Evolutionary conservation across 108 stramenopile species (phyloP).

Genomic region (Mayamaea pseudoterrestris): DNA sequence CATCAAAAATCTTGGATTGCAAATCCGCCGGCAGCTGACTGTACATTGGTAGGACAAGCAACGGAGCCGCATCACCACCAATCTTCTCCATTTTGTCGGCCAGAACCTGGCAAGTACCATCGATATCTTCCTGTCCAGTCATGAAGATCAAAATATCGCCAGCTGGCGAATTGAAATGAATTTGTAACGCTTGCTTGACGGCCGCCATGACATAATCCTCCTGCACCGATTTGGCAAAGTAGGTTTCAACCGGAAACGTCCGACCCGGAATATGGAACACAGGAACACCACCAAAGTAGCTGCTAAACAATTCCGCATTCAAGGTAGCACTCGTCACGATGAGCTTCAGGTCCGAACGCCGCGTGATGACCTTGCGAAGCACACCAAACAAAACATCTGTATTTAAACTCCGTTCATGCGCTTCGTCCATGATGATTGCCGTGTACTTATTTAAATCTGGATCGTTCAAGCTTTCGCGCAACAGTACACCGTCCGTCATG

Average conservation of each 20-base stretch:
- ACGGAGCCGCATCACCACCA: constrained; percentile 77
- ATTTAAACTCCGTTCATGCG: constrained; percentile 92
- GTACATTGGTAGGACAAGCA: constrained; percentile 97
- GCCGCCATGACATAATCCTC: constrained; percentile 99
- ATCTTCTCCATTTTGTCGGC: constrained; percentile 86
- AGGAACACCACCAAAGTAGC: constrained; percentile 95
- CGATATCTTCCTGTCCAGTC: constrained; percentile 99
- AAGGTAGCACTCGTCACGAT: constrained; percentile 98
- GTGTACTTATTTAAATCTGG: constrained; percentile 91
- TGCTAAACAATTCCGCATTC: constrained; percentile 87
- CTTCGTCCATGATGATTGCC: constrained; percentile 95
- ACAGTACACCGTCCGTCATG: constrained; percentile 96
- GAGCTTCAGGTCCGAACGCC: constrained; percentile 91
- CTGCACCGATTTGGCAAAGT: constrained; percentile 80
- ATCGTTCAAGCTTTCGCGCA: constrained; percentile 91
- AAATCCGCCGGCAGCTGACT: constrained; percentile 97
- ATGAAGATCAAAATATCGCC: constrained; percentile 99
- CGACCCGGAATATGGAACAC: constrained; percentile 92
- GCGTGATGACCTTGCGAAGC: constrained; percentile 82
- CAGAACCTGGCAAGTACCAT: constrained; percentile 87
- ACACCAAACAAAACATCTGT: constrained; percentile 98
- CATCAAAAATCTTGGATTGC: constrained; percentile 96
- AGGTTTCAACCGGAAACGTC: constrained; percentile 93
- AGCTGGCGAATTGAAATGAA: constrained; percentile 93
- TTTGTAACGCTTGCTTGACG: constrained; percentile 93